A percentile compares a stretch with the other conserved stretches of the same genome.
Evolutionary conservation across 148 eudicot genomes (phyloP).

Genomic region (Mesembryanthemum crystallinum): DNA sequence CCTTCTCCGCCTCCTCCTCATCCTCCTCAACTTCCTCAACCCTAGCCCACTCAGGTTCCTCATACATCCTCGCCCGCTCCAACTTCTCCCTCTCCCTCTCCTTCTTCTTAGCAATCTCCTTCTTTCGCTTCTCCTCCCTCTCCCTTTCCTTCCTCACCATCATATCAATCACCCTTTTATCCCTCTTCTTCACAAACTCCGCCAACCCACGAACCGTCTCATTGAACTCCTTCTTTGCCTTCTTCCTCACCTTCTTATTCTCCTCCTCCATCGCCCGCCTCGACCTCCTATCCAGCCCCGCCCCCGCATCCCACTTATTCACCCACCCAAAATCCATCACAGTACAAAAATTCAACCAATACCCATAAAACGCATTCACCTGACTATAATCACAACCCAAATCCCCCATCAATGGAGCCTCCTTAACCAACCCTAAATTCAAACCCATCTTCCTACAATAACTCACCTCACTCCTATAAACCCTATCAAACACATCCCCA

Average conservation of each 20-base stretch:
- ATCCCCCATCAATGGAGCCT: conserved; percentile 85
- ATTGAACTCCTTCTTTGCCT: conserved; percentile 83
- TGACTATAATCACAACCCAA: conserved; percentile 67
- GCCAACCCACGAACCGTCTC: conserved; percentile 90
- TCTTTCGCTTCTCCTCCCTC: conserved; percentile 72
- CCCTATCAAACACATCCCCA: conserved; percentile 60
- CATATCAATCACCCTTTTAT: conserved; percentile 98
- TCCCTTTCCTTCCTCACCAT: conserved; percentile 76
- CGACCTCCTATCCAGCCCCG: conserved; percentile 61
- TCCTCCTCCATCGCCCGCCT: conserved; percentile 99
- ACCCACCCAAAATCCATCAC: conserved; percentile 93
- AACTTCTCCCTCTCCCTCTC: conserved; percentile 63
- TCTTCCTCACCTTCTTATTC: conserved; percentile 87
- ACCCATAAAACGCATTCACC: conserved; percentile 85
- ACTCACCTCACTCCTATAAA: conserved; percentile 59
- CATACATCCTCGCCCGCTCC: conserved; percentile 60
- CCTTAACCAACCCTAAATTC: conserved; percentile 57
- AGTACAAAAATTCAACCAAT: conserved; percentile 80
- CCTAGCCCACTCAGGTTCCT: conserved; percentile 84
- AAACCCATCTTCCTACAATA: conserved; percentile 67
- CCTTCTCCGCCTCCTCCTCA: conserved; percentile 35
- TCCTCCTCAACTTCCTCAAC: conserved; percentile 51
- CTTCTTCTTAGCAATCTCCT: conserved; percentile 67
- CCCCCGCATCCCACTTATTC: conserved; percentile 65
- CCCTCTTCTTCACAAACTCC: conserved; percentile 97